A percentile compares a stretch with the other conserved stretches of the same genome.
phyloP scores from a whole-genome alignment of 441 rosid genomes.

The Populus hybrid region DNA sequence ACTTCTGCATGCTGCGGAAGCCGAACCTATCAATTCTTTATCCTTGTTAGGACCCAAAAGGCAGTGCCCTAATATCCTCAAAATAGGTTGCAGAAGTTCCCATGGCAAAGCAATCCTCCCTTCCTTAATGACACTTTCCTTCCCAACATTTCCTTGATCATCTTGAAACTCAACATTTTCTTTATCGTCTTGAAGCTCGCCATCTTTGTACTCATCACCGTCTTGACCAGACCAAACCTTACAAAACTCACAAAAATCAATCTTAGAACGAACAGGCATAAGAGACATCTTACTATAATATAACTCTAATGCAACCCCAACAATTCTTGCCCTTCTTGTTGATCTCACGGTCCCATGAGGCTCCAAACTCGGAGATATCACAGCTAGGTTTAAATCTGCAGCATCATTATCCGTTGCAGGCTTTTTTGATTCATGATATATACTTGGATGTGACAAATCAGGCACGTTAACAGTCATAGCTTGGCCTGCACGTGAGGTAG shows the following conservation, averaged over 20 bases:
- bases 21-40: slow-evolving; percentile 34
- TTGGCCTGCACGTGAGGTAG: slow-evolving; percentile 60
- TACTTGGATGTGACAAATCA: slow-evolving; percentile 60
- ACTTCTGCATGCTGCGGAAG: slow-evolving; percentile 47
- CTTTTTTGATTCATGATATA: slow-evolving; percentile 65
- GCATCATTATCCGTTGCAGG: slow-evolving; percentile 33
- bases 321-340: slow-evolving; percentile 63
- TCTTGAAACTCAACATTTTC: not conserved
- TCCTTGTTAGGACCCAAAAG: slow-evolving; percentile 41
- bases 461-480: slow-evolving; percentile 64
- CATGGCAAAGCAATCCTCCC: slow-evolving; percentile 60
- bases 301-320: slow-evolving; percentile 69
- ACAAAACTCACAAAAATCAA: slow-evolving; percentile 68
- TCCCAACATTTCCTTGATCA: slow-evolving; percentile 4
- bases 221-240: slow-evolving; percentile 59
- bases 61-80: slow-evolving; percentile 78
- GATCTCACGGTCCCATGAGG: slow-evolving; percentile 77
- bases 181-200: not conserved
- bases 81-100: slow-evolving; percentile 73
- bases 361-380: slow-evolving; percentile 69
- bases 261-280: slow-evolving; percentile 58
- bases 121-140: not conserved
- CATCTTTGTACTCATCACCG: slow-evolving; percentile 28
- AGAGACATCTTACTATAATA: slow-evolving; percentile 49
- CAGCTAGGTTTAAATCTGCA: slow-evolving; percentile 56